These are phyloP conservation scores for Endocladia muricata DNA, from an alignment of 31 red algal species.

Conservation along the genomic window DNA sequence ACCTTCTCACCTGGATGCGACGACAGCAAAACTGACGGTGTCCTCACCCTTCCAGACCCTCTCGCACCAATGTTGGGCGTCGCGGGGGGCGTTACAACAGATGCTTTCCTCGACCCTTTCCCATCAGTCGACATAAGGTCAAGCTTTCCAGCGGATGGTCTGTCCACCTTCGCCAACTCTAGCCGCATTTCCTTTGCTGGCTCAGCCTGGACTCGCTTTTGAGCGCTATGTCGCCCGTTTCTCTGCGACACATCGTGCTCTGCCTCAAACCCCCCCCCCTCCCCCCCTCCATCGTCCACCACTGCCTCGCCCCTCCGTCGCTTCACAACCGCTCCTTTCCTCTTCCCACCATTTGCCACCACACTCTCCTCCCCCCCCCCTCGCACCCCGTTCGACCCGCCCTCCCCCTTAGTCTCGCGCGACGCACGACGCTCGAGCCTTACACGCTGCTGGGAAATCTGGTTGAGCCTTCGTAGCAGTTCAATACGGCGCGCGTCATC, in stretches of 20 bases:
- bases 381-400: background rate
- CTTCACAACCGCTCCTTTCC: no score
- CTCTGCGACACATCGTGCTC: background rate
- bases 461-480: slow-evolving; percentile 42
- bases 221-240: background rate
- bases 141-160: background rate
- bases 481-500: slow-evolving; percentile 45
- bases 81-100: slow-evolving; percentile 11
- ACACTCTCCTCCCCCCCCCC: background rate
- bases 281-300: no score
- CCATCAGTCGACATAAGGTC: slow-evolving; percentile 2
- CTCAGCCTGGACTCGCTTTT: background rate
- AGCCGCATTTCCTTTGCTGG: background rate
- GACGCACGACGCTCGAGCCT: slow-evolving; percentile 27
- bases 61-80: slow-evolving; percentile 13
- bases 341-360: slow-evolving; percentile 3
- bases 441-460: slow-evolving; percentile 31
- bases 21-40: slow-evolving; percentile 55
- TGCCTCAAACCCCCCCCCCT: background rate
- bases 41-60: slow-evolving; percentile 45
- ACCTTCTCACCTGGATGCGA: slow-evolving; percentile 60
- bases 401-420: background rate
- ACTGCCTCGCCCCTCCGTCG: slow-evolving; percentile 3
- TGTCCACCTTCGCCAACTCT: background rate
- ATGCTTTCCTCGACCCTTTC: background rate